Percentiles rank a stretch among this genome's conserved stretches.
Conservation (phyloP, 129 eudicot genomes). For the Arctium minus region DNA sequence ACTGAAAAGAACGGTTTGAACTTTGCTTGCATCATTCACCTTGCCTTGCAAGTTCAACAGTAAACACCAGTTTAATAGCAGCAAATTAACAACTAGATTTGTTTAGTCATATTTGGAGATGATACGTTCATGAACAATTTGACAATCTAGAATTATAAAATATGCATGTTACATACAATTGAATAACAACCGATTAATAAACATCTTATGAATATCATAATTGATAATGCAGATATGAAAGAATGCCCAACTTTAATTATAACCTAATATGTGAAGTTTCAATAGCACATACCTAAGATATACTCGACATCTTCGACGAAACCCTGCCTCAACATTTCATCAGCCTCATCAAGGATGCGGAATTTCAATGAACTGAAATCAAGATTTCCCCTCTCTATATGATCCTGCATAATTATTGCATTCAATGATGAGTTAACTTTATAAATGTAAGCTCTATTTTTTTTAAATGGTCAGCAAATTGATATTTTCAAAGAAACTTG, state of each 20-base stretch:
- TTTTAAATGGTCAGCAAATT: neutral
- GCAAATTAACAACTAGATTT: neutral
- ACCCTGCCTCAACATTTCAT: constrained; percentile 93
- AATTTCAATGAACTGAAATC: constrained; percentile 70
- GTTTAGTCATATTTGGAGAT: neutral
- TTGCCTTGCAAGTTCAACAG: constrained; percentile 48
- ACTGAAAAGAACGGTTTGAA: constrained; percentile 92
- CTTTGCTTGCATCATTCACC: constrained; percentile 79
- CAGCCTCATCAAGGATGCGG: constrained; percentile 92
- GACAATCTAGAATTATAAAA: neutral
- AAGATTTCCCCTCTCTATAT: constrained; percentile 65
- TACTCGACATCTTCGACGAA: constrained; percentile 95
- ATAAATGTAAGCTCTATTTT: neutral
- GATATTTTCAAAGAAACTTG: neutral
- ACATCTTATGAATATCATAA: neutral
- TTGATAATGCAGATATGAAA: neutral
- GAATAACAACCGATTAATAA: neutral
- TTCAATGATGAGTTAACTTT: neutral
- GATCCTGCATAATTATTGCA: constrained; percentile 51
- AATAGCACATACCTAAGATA: constrained; percentile 52
- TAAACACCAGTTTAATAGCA: neutral
- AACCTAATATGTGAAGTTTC: neutral
- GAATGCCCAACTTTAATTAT: neutral
- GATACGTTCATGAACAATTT: neutral
- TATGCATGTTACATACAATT: neutral